Conservation (phyloP, 768 basidiomycete species). For the Ramaria rubella region DNA sequence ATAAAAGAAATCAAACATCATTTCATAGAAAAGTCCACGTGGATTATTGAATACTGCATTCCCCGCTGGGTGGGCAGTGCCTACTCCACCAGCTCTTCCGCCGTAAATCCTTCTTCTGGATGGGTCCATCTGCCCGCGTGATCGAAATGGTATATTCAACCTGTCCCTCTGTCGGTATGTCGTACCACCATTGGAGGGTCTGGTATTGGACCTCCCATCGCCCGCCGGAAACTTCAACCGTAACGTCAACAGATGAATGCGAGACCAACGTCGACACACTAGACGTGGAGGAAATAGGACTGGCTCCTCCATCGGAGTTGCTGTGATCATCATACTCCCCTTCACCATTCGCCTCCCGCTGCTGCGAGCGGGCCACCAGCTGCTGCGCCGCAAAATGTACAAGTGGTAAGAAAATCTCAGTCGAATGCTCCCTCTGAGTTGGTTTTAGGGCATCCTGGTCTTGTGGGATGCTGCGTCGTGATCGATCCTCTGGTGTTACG, state of each 20-base stretch:
- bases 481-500: slow-evolving; percentile 54
- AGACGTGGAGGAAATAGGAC: neutral
- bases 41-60: slow-evolving; percentile 5
- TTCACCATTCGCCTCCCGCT: neutral
- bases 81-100: neutral
- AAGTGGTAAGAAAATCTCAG: slow-evolving; percentile 87
- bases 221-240: slow-evolving; percentile 42
- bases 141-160: slow-evolving; percentile 36
- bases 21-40: neutral
- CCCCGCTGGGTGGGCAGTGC: neutral
- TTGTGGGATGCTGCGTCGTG: neutral
- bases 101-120: slow-evolving; percentile 14
- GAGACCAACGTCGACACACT: neutral
- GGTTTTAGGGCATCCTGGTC: slow-evolving; percentile 12
- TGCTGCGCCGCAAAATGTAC: slow-evolving; percentile 71
- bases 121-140: slow-evolving; percentile 35
- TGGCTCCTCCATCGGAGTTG: neutral
- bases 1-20: neutral
- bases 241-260: slow-evolving; percentile 29
- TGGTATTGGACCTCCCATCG: slow-evolving; percentile 42
- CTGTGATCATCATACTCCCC: neutral
- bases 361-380: slow-evolving; percentile 20
- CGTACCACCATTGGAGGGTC: slow-evolving; percentile 46
- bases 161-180: slow-evolving; percentile 22
- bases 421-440: slow-evolving; percentile 42